Evolutionary conservation across 2,329 filamentous ascomycete species (phyloP), one percentile per base, ranked within the genome.

Genomic region (Cucurbitaria berberidis): DNA sequence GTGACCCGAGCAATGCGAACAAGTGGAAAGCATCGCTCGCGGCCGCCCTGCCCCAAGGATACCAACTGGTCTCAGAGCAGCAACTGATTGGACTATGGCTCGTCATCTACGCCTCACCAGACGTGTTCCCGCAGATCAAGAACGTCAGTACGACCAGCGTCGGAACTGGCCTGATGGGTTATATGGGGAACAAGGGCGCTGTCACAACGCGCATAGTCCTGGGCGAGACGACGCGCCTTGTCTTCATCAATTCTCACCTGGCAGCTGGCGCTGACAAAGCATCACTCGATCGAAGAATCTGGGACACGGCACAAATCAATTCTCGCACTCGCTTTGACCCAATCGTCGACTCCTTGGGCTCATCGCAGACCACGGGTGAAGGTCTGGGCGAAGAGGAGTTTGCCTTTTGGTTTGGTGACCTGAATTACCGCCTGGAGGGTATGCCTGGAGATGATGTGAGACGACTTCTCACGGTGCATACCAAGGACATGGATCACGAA

Each of bases 101-200:
- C 2, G 80, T 98, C 24, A 83, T 97, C 22, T 98, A 95, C 69
- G 93, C 91, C 2, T 90, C 93, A 0, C 87, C 92, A 0, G 83
- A 86, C 8, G 81, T 98, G 35, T 85, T 85, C 1, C 82, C 87
- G 0, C 89, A 88, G 2, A 84, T 98, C 64, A 90, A 86, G 57
- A 90, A 90, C 43, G 86, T 96, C 62, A 96, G 90, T 74, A 92
- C 89, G 1, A 87, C 87, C 4, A 89, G 86, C 51, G 88, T 98
- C 7, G 93, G 93, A 0, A 99, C 95, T 0, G 95, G 95, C 0
- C 75, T 98, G 38, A 85, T 96, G 75, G 93, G 93, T 0, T 96
- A 96, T 69, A 88, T 97, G 79, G 95, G 95, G 9, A 99, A 99
- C 74, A 99, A 99, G 73, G 95, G 95, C 1, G 93, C 90, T 3